phyloP scores from a whole-genome alignment of 768 basidiomycete genomes.

The Leccinum pellstonianum region DNA sequence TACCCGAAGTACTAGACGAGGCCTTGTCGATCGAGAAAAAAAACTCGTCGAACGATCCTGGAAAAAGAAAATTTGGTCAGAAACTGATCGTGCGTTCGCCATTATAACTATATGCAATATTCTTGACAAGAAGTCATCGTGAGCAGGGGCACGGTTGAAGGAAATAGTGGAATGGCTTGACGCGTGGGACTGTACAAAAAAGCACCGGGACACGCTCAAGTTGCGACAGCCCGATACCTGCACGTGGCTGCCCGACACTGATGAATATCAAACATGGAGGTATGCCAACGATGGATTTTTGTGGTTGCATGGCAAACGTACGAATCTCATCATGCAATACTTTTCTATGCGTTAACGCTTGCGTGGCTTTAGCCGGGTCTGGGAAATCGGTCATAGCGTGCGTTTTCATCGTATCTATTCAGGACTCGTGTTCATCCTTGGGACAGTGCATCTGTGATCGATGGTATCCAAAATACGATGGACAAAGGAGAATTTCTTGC shows the following conservation, averaged over 20 bases:
- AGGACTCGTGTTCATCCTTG: background rate
- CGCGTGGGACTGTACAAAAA: background rate
- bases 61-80: background rate
- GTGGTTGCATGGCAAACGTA: background rate
- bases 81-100: background rate
- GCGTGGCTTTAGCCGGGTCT: background rate
- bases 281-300: background rate
- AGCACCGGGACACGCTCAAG: background rate
- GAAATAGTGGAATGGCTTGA: background rate
- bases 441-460: background rate
- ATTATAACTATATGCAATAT: background rate
- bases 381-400: background rate
- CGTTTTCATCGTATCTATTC: background rate
- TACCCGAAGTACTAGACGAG: background rate
- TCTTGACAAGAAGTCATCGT: background rate
- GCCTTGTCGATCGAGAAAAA: background rate
- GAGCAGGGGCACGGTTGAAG: background rate
- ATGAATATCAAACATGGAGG: background rate
- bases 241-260: background rate
- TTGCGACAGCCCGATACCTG: background rate
- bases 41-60: too few species aligned
- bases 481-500: background rate
- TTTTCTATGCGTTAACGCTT: background rate
- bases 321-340: background rate
- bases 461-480: background rate